phyloP scores from a whole-genome alignment of 495 filamentous ascomycete genomes.

The Penicillium coprophilum region DNA sequence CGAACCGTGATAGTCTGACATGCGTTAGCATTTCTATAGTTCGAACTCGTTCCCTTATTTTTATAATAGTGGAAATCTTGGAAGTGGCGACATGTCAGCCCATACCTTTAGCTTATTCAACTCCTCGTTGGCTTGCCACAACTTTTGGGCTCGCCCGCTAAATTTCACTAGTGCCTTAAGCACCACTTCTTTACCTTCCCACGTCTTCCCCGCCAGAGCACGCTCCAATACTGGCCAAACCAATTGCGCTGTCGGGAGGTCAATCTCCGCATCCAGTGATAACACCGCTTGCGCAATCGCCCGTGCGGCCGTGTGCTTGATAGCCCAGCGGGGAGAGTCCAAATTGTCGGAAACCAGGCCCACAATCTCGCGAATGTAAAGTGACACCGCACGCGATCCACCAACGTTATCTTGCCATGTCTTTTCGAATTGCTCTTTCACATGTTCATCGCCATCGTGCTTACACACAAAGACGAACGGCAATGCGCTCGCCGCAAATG shows the following conservation, averaged over 20 bases:
- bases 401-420: constrained; percentile 91
- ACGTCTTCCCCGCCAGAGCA: constrained; percentile 81
- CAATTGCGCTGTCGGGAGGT: constrained; percentile 53
- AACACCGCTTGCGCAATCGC: constrained; percentile 72
- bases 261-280: constrained; percentile 58
- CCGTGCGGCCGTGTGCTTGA: constrained; percentile 84
- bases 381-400: constrained; percentile 72
- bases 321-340: constrained; percentile 77
- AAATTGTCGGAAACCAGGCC: constrained; percentile 63
- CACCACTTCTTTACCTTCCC: constrained; percentile 88
- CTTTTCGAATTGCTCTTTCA: constrained; percentile 70
- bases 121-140: constrained; percentile 56
- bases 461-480: constrained; percentile 88
- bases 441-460: constrained; percentile 77
- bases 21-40: constrained; percentile 26
- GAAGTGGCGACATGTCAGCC: constrained; percentile 8
- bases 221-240: constrained; percentile 83
- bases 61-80: too few species aligned
- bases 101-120: constrained; percentile 53
- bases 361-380: constrained; percentile 83
- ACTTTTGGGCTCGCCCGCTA: constrained; percentile 55
- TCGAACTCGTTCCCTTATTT: neutral
- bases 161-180: constrained; percentile 83
- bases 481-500: constrained; percentile 68
- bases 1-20: constrained; percentile 63